Evolutionary conservation across 2,329 filamentous ascomycete species (phyloP).

Genomic region (Talaromyces sp.): DNA sequence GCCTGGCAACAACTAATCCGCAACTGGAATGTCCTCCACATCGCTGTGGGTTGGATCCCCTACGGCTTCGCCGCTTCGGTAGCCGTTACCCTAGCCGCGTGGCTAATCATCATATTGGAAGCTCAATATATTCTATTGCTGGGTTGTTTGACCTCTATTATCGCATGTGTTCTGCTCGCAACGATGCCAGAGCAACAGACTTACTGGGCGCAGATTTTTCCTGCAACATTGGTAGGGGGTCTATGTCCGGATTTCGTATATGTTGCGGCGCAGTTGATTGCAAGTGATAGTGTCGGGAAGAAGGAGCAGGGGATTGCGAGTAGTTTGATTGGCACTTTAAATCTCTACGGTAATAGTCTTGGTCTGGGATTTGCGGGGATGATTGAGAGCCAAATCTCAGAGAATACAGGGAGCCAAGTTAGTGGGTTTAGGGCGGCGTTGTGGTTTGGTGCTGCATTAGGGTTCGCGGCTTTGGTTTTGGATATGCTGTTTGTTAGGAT

Average conservation of each 20-base stretch:
- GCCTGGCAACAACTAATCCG: slow-evolving; percentile 43
- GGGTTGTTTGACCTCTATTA: slow-evolving; percentile 29
- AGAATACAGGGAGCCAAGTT: background rate
- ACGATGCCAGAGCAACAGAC: slow-evolving; percentile 43
- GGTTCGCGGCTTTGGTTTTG: background rate
- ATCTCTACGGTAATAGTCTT: slow-evolving; percentile 40
- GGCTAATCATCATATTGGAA: slow-evolving; percentile 42
- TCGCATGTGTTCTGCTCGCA: slow-evolving; percentile 33
- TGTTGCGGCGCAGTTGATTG: slow-evolving; percentile 49
- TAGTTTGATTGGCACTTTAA: slow-evolving; percentile 45
- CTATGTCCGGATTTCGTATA: slow-evolving; percentile 48
- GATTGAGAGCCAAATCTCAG: slow-evolving; percentile 23
- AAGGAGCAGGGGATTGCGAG: slow-evolving; percentile 49
- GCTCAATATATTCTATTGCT: slow-evolving; percentile 47
- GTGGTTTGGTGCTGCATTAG: background rate
- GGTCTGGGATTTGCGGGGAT: slow-evolving; percentile 44
- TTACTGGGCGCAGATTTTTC: slow-evolving; percentile 43
- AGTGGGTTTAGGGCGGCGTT: background rate
- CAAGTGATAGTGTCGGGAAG: slow-evolving; percentile 46
- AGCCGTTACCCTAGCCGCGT: slow-evolving; percentile 38
- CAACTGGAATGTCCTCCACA: slow-evolving; percentile 34
- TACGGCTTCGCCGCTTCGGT: slow-evolving; percentile 36
- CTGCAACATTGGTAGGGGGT: slow-evolving; percentile 27
- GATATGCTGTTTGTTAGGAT: background rate
- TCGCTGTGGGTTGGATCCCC: slow-evolving; percentile 37